phyloP scores from a whole-genome alignment of 2,329 filamentous ascomycete genomes.

The Pseudogymnoascus sp. region DNA sequence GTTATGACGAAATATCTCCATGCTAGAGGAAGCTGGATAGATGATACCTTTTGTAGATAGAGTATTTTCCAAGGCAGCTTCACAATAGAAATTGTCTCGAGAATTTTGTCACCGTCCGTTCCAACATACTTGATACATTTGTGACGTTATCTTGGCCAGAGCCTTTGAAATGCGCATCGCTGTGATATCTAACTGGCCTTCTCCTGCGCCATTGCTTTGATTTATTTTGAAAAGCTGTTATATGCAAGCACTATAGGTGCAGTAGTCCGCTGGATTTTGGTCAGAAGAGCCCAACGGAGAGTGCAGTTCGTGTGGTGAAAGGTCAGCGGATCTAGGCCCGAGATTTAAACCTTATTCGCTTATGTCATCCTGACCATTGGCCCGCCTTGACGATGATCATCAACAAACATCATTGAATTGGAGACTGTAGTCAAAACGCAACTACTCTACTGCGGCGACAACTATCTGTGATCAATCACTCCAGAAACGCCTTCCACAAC shows the following conservation, averaged over 20 bases:
- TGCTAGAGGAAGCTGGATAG: slow-evolving; percentile 6
- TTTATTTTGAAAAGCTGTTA: background rate
- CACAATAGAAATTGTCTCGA: background rate
- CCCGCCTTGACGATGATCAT: slow-evolving; percentile 8
- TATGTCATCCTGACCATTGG: slow-evolving; percentile 6
- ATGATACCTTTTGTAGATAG: slow-evolving; percentile 4
- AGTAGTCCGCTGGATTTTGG: background rate
- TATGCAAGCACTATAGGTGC: background rate
- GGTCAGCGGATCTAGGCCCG: slow-evolving; percentile 6
- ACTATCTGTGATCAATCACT: slow-evolving; percentile 3
- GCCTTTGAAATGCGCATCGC: background rate
- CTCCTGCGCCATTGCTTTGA: background rate
- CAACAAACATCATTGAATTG: slow-evolving; percentile 6
- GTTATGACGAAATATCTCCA: slow-evolving; percentile 6
- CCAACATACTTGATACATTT: background rate
- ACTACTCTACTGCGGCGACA: background rate
- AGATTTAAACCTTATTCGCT: slow-evolving; percentile 3
- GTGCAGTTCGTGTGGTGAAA: background rate
- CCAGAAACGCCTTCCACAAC: slow-evolving; percentile 2
- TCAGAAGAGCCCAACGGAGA: background rate
- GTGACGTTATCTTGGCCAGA: background rate
- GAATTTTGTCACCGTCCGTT: background rate
- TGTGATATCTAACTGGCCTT: background rate
- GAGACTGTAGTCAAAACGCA: slow-evolving; percentile 3
- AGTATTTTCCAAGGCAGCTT: background rate